Evolutionary conservation across 2,329 filamentous ascomycete species (phyloP), one percentile per base, ranked within the genome.

Genomic region (Emydomyces testavorans): DNA sequence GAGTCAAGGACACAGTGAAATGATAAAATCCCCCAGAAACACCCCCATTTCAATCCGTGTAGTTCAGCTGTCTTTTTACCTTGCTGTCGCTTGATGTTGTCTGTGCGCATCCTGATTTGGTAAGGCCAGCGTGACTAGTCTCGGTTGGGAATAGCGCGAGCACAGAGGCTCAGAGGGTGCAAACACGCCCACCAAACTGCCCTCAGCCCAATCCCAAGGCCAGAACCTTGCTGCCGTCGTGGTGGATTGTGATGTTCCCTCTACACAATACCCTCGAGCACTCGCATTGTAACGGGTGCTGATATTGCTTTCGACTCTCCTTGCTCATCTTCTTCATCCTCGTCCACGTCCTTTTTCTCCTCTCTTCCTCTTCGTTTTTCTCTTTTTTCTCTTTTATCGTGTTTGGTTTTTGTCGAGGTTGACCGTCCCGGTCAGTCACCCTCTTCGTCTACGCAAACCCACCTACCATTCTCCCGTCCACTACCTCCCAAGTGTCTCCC

Each of bases 311-410:
- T 35, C 53, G 3, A 4, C 29, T 29, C 39, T 29, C 41, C 21
- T 10, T 26, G 3, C 6, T 20, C n/a, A 41, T n/a, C 3, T 11
- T 11, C 21, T n/a, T 18, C n/a, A 36, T 35, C 20, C 15, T 11
- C 20, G 23, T 38, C 6, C 24, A 13, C 34, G 35, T 26, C 37
- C 26, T 34, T 24, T 20, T 13, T 23, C 24, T 47, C 54, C 50
- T 36, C 49, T 55, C 56, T 50, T 52, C 45, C 50, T 48, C 51
- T 47, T 52, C 43, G 48, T 50, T 51, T 49, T 48, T 38, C 49
- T 43, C 39, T 43, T 37, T 24, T 48, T 49, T 51, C 34, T 43
- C 46, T 46, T 38, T 52, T 46, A 41, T 34, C 32, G 13, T 37
- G 39, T 26, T 1, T 36, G 20, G n/a, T 43, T 18, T 7, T 13